Evolutionary conservation across 2,329 filamentous ascomycete species (phyloP), one percentile per base, ranked within the genome.

Genomic region (Escovopsis sp.): DNA sequence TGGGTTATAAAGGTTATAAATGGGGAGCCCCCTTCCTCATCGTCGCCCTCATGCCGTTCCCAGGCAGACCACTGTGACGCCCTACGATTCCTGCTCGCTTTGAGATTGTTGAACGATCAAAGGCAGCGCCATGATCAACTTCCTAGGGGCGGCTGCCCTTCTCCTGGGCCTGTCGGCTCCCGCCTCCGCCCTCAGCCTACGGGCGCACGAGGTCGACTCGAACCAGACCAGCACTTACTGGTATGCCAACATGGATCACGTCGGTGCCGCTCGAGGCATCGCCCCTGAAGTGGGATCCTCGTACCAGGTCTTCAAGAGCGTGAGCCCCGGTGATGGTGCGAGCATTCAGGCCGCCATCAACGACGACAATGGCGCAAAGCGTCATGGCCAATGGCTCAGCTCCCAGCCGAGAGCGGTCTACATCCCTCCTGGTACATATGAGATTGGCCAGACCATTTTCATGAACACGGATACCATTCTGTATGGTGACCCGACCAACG

Each of bases 391-490:
- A 41, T 67, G 64, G 64, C 48, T 67, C 7, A 60, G 63, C 2
- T 63, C 61, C 27, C 61, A 66, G 46, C 64, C 64, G 13, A 56
- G 64, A 57, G 62, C 52, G 25, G 63, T 67, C 4, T 67, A 65
- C 40, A 57, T 67, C 34, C 63, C 63, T 0, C 57, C 63, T 1
- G 65, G 64, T 35, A 64, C 58, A 7, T 68, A 68, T 45, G 50
- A 54, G 32, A 51, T 68, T 40, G 54, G 50, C 43, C 40, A 56
- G 37, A 66, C 64, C 2, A 61, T 67, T 30, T 39, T 49, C 5
- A 60, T 66, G 58, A 61, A 63, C 41, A 66, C 64, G 0, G 64
- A 66, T 37, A 68, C 64, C 6, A 60, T 67, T 30, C 47, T 68
- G 36, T 66, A 67, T 59, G 65, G 64, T n/a, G 64, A 67, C 45